Conservation (phyloP, 2,329 filamentous ascomycete species). For the Malbranchea cinnamomea region DNA sequence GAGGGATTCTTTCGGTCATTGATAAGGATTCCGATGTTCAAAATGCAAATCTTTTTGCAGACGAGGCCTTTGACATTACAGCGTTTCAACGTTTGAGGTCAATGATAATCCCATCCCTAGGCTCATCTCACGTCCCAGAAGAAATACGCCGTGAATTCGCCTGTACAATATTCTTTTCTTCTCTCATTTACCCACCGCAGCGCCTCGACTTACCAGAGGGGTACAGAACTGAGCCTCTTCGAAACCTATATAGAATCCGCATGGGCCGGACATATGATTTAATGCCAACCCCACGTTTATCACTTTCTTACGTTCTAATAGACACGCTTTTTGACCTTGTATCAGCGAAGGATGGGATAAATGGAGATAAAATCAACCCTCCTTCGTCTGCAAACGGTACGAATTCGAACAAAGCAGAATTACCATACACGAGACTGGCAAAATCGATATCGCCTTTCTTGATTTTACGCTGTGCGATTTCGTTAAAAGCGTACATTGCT, state of each 20-base stretch:
- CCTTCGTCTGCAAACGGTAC: too few species aligned
- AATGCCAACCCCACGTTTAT: slow-evolving; percentile 46
- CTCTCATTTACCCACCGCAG: slow-evolving; percentile 61
- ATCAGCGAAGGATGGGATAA: slow-evolving; percentile 35
- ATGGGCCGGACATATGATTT: slow-evolving; percentile 59
- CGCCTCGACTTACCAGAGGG: slow-evolving; percentile 38
- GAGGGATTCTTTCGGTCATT: too few species aligned
- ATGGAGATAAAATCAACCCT: too few species aligned
- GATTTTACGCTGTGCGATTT: slow-evolving; percentile 64
- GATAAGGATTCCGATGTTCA: too few species aligned
- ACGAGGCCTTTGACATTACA: slow-evolving; percentile 68
- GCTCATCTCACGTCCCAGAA: slow-evolving; percentile 50
- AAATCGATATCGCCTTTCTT: slow-evolving; percentile 65
- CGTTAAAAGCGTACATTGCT: slow-evolving; percentile 70
- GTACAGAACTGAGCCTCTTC: slow-evolving; percentile 39
- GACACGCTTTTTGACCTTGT: slow-evolving; percentile 64
- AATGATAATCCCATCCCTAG: slow-evolving; percentile 60
- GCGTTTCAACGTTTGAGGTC: slow-evolving; percentile 52
- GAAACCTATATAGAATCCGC: slow-evolving; percentile 48
- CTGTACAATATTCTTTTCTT: slow-evolving; percentile 63
- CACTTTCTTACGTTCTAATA: slow-evolving; percentile 67
- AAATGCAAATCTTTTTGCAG: slow-evolving; percentile 41
- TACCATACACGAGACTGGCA: slow-evolving; percentile 47
- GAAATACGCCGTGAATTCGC: slow-evolving; percentile 54
- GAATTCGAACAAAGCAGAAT: slow-evolving; percentile 11